Base-by-base conservation (phyloP, 768 basidiomycete genomes). In the Phanerodontia chrysosporium region DNA sequence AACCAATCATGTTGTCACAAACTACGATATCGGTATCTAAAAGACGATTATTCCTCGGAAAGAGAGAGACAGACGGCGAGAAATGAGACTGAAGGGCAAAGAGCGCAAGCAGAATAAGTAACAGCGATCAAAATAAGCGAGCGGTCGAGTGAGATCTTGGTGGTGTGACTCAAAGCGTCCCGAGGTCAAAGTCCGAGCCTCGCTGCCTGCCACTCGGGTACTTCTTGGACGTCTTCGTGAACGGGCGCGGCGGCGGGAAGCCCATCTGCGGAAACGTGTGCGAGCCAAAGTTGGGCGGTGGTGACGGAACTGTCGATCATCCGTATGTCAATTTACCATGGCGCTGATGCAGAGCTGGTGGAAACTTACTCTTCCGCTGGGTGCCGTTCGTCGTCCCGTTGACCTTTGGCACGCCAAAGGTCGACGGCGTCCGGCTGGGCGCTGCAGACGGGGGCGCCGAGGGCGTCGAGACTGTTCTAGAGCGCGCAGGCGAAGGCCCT, bases 191-290 rank as follows among this genome's bases (percentile, higher is more conserved):
- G 57, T 83, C 79, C 65, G 87, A 85, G n/a, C 92, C 92, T 58
- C 77, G 78, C 65, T 76, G 73, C 54, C 85, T 83, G 29, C 89
- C 87, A 67, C 84, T 85, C 13, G 71, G 73, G 68, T 95, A 95
- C 44, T 76, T 75, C 67, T 79, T 87, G 28, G 69, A 64, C 30
- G 69, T 74, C 5, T 70, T 66, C 35, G 69, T 69, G 70, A 92
- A 93, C 27, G 77, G 76, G 42, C 90, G 82, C 3, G 92, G 92
- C 14, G 85, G 84, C 1, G 92, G 92, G 68, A 93, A 92, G 52
- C 86, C 89, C 14, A 76, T 74, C n/a, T 85, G 81, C 7, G 89
- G 90, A 68, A 92, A 94, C 16, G 78, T 85, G 66, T 90, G 87
- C 24, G 78, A 70, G 9, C 90, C 90, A 44, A 80, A 81, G 56